Evolutionary conservation across 768 basidiomycete genomes (phyloP), one percentile per base, ranked within the genome.

Genomic region (Boletales sp.): DNA sequence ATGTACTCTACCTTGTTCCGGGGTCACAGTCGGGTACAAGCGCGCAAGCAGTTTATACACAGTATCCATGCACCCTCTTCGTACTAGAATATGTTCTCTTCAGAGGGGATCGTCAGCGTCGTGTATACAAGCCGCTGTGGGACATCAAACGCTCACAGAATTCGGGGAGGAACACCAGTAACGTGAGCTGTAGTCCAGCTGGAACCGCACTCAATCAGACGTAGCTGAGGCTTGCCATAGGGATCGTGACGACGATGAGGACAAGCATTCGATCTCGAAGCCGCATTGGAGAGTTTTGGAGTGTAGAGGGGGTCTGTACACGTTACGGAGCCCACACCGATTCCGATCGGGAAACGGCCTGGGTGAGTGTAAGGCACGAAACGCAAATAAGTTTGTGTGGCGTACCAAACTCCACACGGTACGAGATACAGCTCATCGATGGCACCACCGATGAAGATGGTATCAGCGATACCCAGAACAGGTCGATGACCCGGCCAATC

Each of bases 231-330:
- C 77, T 76, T 51, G 74, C 78, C 56, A 84, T 72, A 0, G 90
- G 92, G 60, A 92, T 88, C 71, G 83, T 81, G 1, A 90, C 86
- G 46, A 90, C 87, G 63, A 90, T 91, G 46, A 90, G 71, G 11
- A 87, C 86, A 4, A 90, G 88, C 80, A 91, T 82, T 33, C 86
- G 74, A 5, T 88, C 90, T 6, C 88, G 75, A 21, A 86, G 74
- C 7, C 81, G 73, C 9, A 86, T 88, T 0, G 87, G 88, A 0
- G 87, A 82, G 18, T 75, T 66, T 92, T 90, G 61, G 89, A 87
- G 44, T 89, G 63, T 90, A 90, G 5, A 91, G 73, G 10, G 89
- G 87, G 1, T 87, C 86, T 46, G 89, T 79, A 55, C 88, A 88
- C 4, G 85, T 80, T 15, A 88, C 88, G 1, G 87, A 67, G 2